Evolutionary conservation across 1,284 basidiomycete species (phyloP).

Genomic region (Trametes polyzona): DNA sequence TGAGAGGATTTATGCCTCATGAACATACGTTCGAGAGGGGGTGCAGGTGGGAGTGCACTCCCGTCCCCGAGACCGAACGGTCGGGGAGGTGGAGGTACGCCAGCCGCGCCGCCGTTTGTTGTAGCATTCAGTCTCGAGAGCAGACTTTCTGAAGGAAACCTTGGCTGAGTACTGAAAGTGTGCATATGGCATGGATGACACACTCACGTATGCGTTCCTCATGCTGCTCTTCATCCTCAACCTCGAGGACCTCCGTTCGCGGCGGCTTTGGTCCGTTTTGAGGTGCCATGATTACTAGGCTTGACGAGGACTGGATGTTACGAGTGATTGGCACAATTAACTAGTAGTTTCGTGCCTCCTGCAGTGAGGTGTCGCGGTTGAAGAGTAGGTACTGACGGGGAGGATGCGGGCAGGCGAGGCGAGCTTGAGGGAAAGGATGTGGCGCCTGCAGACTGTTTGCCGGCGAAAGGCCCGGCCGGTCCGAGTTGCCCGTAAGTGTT

Average conservation of each 20-base stretch:
- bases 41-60: slow-evolving; percentile 32
- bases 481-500: no score
- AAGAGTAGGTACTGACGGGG: no score
- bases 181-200: neutral
- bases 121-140: slow-evolving; percentile 32
- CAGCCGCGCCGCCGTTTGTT: slow-evolving; percentile 2
- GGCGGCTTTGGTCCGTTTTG: neutral
- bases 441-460: no score
- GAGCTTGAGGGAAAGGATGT: no score
- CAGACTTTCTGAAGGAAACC: slow-evolving; percentile 28
- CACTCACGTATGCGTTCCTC: slow-evolving; percentile 39
- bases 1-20: no score
- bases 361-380: no score
- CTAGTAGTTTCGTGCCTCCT: no score
- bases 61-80: slow-evolving; percentile 36
- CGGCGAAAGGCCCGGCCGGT: no score
- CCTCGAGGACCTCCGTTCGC: slow-evolving; percentile 32
- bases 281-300: neutral
- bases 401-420: no score
- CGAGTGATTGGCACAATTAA: no score
- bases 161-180: neutral
- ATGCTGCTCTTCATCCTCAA: slow-evolving; percentile 40
- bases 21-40: slow-evolving; percentile 40
- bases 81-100: neutral
- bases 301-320: no score